Evolutionary conservation across 1,284 basidiomycete genomes (phyloP), one percentile per base, ranked within the genome.

Genomic region (Ganoderma lucidum): DNA sequence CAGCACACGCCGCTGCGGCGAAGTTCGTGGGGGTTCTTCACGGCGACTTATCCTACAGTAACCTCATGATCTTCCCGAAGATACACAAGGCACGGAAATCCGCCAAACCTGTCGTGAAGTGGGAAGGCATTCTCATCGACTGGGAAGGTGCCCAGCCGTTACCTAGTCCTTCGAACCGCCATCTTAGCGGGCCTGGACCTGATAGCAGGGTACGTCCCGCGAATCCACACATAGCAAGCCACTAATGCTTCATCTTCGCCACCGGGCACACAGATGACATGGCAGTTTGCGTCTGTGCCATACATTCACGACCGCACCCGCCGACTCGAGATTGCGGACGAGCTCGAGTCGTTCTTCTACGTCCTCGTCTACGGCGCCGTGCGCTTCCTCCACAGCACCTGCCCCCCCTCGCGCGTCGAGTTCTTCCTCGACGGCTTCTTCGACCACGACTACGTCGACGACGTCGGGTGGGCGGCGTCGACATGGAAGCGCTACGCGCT

Each of bases 311-410:
- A 66, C 15, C 30, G 41, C 2, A 12, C 55, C 32, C 28, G 17
- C 9, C 23, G 8, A 35, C 55, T 51, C 48, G 62, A 44, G 12
- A 58, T 69, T 2, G 65, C 63, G 9, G 70, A 69, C 64, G 70
- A 71, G 39, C 41, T 71, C n/a, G 67, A 69, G 41, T 61, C 70
- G 37, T 71, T 71, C 53, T 45, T 69, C 59, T 69, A 66, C 48
- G 62, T 66, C 35, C 32, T 67, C 6, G 15, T 67, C 10, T 62
- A 48, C 23, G 19, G 41, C 41, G 62, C 64, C 32, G 19, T 71
- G 55, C 62, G 64, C n/a, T 64, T 61, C 51, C 23, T 71, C n/a
- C 55, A 41, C 12, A 61, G 56, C 41, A 63, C 45, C 15, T 41
- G 63, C 41, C 15, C 14, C 30, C 30, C 30, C 15, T 6, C 15